Evolutionary conservation across 225 moss, liverwort and hornwort species (phyloP).

Genomic region (Polytrichum commune): DNA sequence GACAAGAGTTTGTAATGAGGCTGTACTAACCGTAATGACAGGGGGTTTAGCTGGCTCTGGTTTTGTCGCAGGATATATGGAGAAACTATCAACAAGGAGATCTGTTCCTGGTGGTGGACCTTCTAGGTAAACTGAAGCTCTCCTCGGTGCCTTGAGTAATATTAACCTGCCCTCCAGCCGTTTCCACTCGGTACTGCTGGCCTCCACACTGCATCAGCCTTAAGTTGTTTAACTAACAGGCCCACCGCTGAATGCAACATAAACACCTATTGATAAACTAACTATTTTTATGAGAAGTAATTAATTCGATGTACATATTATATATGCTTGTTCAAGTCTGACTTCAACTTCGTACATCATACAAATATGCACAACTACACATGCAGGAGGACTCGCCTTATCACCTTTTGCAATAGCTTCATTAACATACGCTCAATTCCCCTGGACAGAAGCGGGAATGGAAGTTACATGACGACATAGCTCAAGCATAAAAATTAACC

Average conservation of each 20-base stretch:
- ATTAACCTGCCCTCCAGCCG: constrained; percentile 72
- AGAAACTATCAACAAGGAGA: constrained; percentile 72
- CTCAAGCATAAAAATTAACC: too few relatives aligned
- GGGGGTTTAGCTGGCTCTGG: constrained; percentile 42
- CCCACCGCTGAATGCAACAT: too few relatives aligned
- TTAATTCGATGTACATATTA: too few relatives aligned
- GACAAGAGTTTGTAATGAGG: too few relatives aligned
- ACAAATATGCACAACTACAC: too few relatives aligned
- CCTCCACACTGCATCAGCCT: constrained; percentile 52
- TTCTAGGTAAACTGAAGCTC: constrained; percentile 69
- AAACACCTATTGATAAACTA: too few relatives aligned
- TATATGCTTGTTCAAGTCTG: too few relatives aligned
- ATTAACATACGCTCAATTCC: not conserved
- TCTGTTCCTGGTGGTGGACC: constrained; percentile 82
- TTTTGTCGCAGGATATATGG: constrained; percentile 48
- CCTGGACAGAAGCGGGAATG: not conserved
- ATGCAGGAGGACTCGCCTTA: too few relatives aligned
- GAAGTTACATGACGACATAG: not conserved
- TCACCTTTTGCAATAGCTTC: not conserved
- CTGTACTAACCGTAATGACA: constrained; percentile 38
- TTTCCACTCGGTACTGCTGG: constrained; percentile 56
- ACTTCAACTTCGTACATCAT: too few relatives aligned
- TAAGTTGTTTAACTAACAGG: not conserved
- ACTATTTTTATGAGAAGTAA: too few relatives aligned
- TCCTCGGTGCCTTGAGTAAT: constrained; percentile 49